These are phyloP conservation scores for Iris pallida DNA, from an alignment of 116 monocot species.

Conservation along the genomic window DNA sequence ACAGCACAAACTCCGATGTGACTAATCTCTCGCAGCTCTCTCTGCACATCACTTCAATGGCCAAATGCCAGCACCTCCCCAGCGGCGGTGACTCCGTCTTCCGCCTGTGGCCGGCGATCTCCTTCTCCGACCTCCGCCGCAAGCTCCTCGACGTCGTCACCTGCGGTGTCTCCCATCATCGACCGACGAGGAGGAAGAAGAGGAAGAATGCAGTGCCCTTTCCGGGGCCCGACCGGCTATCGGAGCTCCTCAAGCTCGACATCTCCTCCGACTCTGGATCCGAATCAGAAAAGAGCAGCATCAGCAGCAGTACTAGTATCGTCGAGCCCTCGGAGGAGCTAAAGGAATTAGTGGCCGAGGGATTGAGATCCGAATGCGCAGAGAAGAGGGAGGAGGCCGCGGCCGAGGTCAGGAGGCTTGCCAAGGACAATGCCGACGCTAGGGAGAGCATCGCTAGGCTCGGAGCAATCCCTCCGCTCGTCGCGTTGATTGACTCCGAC, in stretches of 20 bases:
- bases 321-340: conserved; percentile 9
- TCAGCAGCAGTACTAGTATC: not conserved
- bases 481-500: conserved; percentile 41
- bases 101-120: conserved; percentile 33
- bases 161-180: conserved; percentile 37
- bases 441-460: conserved; percentile 71
- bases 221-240: conserved; percentile 37
- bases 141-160: conserved; percentile 43
- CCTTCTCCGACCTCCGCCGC: conserved; percentile 41
- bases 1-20: no score
- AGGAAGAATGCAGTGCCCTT: conserved; percentile 4
- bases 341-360: conserved; percentile 19
- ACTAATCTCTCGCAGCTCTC: not conserved
- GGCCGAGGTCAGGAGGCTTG: conserved; percentile 45
- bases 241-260: conserved; percentile 42
- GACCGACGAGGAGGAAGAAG: conserved; percentile 1
- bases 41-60: not conserved
- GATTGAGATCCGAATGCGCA: conserved; percentile 19
- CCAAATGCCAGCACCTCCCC: not conserved
- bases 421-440: conserved; percentile 55
- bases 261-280: conserved; percentile 10
- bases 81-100: conserved; percentile 3
- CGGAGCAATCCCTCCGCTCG: conserved; percentile 69
- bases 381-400: conserved; percentile 39
- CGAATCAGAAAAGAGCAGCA: not conserved